These are phyloP conservation scores for Fistulina hepatica DNA, from an alignment of 1,284 basidiomycete genomes.

Conservation along the genomic window DNA sequence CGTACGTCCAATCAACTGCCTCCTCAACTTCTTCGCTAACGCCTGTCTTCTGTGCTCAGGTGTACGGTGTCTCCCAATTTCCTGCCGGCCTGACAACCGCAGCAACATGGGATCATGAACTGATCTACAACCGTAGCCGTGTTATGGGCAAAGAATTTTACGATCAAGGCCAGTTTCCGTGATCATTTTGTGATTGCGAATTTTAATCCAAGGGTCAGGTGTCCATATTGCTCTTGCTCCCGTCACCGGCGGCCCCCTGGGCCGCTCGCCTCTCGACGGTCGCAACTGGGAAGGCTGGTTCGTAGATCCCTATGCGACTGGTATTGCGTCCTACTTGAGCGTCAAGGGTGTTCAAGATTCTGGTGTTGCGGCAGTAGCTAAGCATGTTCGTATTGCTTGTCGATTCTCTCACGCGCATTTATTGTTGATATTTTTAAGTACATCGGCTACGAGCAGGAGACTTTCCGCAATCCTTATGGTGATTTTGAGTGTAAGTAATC, in stretches of 20 bases:
- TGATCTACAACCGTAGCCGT: slow-evolving; percentile 3
- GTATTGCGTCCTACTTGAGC: slow-evolving; percentile 31
- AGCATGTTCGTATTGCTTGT: slow-evolving; percentile 16
- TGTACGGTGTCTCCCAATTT: slow-evolving; percentile 30
- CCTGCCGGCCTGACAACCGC: slow-evolving; percentile 33
- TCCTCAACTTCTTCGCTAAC: too few species aligned
- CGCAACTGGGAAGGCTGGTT: slow-evolving; percentile 64
- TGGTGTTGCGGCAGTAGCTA: slow-evolving; percentile 35
- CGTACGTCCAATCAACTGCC: too few species aligned
- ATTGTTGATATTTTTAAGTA: slow-evolving; percentile 5
- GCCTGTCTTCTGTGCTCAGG: too few species aligned
- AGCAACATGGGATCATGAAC: slow-evolving; percentile 23
- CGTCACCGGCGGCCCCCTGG: slow-evolving; percentile 20
- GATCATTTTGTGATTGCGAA: slow-evolving; percentile 4
- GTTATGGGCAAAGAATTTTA: not conserved
- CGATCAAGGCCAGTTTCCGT: slow-evolving; percentile 4
- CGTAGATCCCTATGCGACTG: slow-evolving; percentile 42
- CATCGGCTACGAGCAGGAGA: slow-evolving; percentile 40
- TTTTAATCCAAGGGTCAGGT: not conserved
- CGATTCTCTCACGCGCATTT: not conserved
- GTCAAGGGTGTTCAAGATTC: slow-evolving; percentile 35
- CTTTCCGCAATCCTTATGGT: slow-evolving; percentile 26
- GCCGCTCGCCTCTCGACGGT: slow-evolving; percentile 25
- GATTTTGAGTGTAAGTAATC: too few species aligned
- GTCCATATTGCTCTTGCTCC: slow-evolving; percentile 5